These are phyloP conservation scores for Yamadazyma aaseri DNA, from an alignment of 1,139 yeast species.

Conservation along the genomic window DNA sequence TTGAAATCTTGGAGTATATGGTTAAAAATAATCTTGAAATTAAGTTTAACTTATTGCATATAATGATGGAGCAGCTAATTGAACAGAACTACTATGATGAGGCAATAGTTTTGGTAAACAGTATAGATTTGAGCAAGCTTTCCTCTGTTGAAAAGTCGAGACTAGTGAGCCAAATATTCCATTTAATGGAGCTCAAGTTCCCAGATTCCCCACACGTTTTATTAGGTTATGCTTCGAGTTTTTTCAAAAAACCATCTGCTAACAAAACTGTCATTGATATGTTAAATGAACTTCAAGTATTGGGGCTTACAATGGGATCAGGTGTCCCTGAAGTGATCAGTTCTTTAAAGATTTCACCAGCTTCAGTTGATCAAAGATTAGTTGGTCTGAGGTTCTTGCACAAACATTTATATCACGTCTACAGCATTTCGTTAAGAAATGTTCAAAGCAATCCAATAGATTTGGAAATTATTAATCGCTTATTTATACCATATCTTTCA, in stretches of 20 bases:
- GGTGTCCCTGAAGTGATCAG: slow-evolving; percentile 16
- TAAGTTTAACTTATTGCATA: slow-evolving; percentile 23
- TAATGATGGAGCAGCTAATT: slow-evolving; percentile 30
- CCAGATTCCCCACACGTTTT: slow-evolving; percentile 34
- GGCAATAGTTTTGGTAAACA: slow-evolving; percentile 35
- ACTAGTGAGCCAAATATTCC: slow-evolving; percentile 32
- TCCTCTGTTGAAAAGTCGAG: slow-evolving; percentile 16
- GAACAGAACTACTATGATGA: slow-evolving; percentile 31
- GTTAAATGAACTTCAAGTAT: slow-evolving; percentile 26
- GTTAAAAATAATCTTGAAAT: slow-evolving; percentile 26
- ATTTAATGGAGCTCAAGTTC: slow-evolving; percentile 30
- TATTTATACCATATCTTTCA: slow-evolving; percentile 20
- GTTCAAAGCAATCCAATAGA: not conserved
- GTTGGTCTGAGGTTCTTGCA: slow-evolving; percentile 25
- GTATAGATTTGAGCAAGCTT: slow-evolving; percentile 25
- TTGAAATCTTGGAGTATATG: slow-evolving; percentile 36
- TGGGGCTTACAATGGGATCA: slow-evolving; percentile 22
- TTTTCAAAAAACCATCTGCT: slow-evolving; percentile 18
- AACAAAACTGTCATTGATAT: slow-evolving; percentile 14
- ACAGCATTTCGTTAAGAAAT: slow-evolving; percentile 15
- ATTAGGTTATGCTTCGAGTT: slow-evolving; percentile 37
- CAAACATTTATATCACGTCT: slow-evolving; percentile 25
- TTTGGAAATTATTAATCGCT: slow-evolving; percentile 4
- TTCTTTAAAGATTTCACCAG: slow-evolving; percentile 21
- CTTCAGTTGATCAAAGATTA: slow-evolving; percentile 31